Percentiles rank a stretch among this genome's conserved stretches.
Conservation (phyloP, 768 basidiomycete genomes). For the Xerocomus brunneocitrinus region DNA sequence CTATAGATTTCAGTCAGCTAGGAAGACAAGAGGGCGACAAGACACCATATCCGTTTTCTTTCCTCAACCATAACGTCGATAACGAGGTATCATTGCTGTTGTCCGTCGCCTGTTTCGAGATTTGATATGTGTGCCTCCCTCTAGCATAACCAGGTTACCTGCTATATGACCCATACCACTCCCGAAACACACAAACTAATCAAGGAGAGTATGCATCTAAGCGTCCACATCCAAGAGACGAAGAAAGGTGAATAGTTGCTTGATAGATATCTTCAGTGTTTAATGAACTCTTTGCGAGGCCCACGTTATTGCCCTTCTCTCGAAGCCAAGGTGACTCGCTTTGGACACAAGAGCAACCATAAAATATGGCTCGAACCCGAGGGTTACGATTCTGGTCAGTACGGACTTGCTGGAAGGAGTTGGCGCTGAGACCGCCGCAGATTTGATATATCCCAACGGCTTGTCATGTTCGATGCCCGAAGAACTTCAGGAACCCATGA, state of each 20-base stretch:
- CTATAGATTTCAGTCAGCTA: constrained; percentile 66
- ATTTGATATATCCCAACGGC: constrained; percentile 87
- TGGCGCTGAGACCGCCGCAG: constrained; percentile 34
- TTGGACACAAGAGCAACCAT: constrained; percentile 66
- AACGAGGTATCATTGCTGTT: constrained; percentile 51
- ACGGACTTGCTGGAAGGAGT: not conserved
- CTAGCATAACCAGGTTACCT: constrained; percentile 69
- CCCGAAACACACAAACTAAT: constrained; percentile 71
- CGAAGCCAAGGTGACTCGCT: constrained; percentile 81
- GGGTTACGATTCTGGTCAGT: constrained; percentile 78
- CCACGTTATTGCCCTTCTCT: constrained; percentile 91
- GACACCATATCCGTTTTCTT: constrained; percentile 71
- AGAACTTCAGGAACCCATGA: constrained; percentile 78
- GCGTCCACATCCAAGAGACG: constrained; percentile 84
- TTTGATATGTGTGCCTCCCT: not conserved
- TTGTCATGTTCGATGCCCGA: constrained; percentile 85
- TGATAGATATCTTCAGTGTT: not conserved
- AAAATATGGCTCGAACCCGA: constrained; percentile 89
- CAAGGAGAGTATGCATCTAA: constrained; percentile 67
- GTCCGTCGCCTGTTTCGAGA: not conserved
- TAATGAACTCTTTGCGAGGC: constrained; percentile 38
- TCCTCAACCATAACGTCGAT: constrained; percentile 58
- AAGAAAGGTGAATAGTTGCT: constrained; percentile 58
- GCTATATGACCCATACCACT: constrained; percentile 72
- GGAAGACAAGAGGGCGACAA: constrained; percentile 63